Evolutionary conservation across 2,329 filamentous ascomycete genomes (phyloP), one percentile per base, ranked within the genome.

Genomic region (Hymenoscyphus occultus): DNA sequence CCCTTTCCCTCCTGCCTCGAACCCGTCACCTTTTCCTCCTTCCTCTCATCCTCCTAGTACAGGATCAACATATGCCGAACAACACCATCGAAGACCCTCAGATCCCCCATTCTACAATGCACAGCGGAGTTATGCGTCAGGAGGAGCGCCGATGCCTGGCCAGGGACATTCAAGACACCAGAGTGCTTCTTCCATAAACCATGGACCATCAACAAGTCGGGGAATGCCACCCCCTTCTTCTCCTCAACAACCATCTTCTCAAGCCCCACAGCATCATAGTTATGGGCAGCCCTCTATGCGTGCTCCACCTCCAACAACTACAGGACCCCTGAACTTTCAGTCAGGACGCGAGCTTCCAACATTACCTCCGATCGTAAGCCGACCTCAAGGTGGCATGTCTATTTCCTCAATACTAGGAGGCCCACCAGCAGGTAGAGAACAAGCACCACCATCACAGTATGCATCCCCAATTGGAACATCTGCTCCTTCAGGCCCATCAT

Each of bases 371-470:
- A 76, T 80, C 64, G 80, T 84, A 31, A 60, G 56, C 74, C 82
- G 87, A 65, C 83, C 84, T 1, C 64, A 69, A 13, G 73, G 69
- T 42, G 69, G 69, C 77, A 90, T 91, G 88, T 90, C 88, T 58
- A 90, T 91, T 76, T 89, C 87, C n/a, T 88, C 88, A 56, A 85
- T 91, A 77, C 83, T 91, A 66, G 88, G 87, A 65, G 80, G 80
- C 13, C 82, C 83, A 70, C 72, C 81, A 58, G 78, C 78, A 63
- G 71, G 77, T 51, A 76, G 77, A 74, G 81, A 82, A 76, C 80
- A 80, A 68, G 75, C 77, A 68, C 75, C 76, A 61, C 76, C 76
- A 61, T 77, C 80, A 60, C 80, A 84, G 65, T 80, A 82, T 69
- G 80, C 80, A 66, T 81, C 82, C 62, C 77, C 78, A 51, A 74